Evolutionary conservation across 1,139 yeast species (phyloP), one percentile per base, ranked within the genome.

Genomic region (Candida frijolesensis): DNA sequence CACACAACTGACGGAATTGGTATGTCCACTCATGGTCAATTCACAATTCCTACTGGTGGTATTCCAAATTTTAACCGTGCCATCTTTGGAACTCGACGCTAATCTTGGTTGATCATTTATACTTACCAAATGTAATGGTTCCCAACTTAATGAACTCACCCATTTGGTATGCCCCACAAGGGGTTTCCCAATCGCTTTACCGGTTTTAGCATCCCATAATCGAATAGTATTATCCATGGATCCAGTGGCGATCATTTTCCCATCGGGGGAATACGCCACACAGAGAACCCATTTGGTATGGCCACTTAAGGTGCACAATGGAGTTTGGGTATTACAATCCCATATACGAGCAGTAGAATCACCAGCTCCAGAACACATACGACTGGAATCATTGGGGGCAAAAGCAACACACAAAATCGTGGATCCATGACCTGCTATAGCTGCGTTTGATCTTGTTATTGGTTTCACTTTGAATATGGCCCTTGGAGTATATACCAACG

Each of bases 261-360:
- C 99, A 68, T 90, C 90, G 2, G 99, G 97, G 16, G 96, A 87
- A 85, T 96, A 94, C 4, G 89, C 76, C n/a, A 88, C 97, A 63
- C 96, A 87, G 45, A 94, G 73, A 8, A 94, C 98, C 97, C 98
- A 95, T 70, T 91, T 91, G 15, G 84, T 74, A 64, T 94, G 99
- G 0, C 99, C 99, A 14, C 76, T 64, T 49, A 95, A 74, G 0
- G 96, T 89, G 54, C 83, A 80, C 63, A 85, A 73, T 4, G 97
- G 97, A 0, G 99, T 94, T 61, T 89, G 96, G 0, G 98, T 92
- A 62, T 90, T 88, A 67, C 97, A 89, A 68, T 92, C 98, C 99
- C 99, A 94, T 48, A 94, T 83, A 63, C 98, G 78, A 3, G 98
- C 98, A n/a, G 98, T 92, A 42, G 88, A 83, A 66, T 94, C 99